phyloP scores from a whole-genome alignment of 2,329 filamentous ascomycete species.

The Aurifilum marmelostoma region DNA sequence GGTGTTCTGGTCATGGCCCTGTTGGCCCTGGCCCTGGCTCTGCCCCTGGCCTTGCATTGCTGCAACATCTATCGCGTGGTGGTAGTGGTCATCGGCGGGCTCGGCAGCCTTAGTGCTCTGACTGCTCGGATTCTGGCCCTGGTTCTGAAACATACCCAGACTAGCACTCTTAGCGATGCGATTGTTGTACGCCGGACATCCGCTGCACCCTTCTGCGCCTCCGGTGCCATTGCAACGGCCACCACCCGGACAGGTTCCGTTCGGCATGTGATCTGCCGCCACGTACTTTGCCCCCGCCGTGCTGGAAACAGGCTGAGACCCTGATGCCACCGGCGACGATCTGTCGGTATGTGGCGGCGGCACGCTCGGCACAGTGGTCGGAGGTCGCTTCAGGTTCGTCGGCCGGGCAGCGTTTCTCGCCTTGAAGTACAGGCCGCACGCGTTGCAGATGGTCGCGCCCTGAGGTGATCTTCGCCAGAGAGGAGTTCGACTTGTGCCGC shows the following conservation, averaged over 20 bases:
- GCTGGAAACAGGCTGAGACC: constrained; percentile 44
- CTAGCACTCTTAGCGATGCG: constrained; percentile 86
- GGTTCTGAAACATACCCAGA: constrained; percentile 60
- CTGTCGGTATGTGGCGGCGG: constrained; percentile 49
- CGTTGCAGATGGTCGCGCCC: constrained; percentile 95
- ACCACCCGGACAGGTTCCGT: constrained; percentile 92
- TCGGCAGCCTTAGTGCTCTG: constrained; percentile 33
- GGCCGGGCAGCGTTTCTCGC: constrained; percentile 89
- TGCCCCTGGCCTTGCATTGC: constrained; percentile 49
- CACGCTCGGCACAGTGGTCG: constrained; percentile 51
- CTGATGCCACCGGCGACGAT: constrained; percentile 42
- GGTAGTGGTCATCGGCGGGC: constrained; percentile 39
- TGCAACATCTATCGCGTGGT: constrained; percentile 53
- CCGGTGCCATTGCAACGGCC: constrained; percentile 96
- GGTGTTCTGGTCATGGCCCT: constrained; percentile 45
- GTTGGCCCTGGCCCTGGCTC: constrained; percentile 37
- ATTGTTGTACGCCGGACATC: constrained; percentile 97
- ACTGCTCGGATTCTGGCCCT: constrained; percentile 35
- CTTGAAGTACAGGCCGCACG: constrained; percentile 92
- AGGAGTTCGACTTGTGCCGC: constrained; percentile 89
- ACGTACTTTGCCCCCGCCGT: constrained; percentile 70
- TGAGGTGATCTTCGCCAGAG: constrained; percentile 92
- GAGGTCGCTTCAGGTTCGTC: constrained; percentile 83
- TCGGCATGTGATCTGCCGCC: constrained; percentile 71
- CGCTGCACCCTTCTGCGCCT: constrained; percentile 90